Percentiles rank a stretch among this genome's conserved stretches.
Conservation (phyloP, 1,284 basidiomycete species). For the Caloboletus firmus region DNA sequence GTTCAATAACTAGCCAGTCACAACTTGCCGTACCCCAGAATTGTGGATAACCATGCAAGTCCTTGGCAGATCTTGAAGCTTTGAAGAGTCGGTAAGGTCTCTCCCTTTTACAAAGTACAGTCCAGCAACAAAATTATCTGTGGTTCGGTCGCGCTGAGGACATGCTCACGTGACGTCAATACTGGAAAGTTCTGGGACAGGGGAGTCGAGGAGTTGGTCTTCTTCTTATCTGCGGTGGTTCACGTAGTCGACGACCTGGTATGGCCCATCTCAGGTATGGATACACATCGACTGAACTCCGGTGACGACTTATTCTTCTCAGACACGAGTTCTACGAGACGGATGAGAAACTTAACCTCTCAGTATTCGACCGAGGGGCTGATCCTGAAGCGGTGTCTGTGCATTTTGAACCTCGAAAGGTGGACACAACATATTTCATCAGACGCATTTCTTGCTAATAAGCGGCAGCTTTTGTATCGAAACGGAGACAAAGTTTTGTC, state of each 20-base stretch:
- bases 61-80: no score
- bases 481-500: conserved; percentile 63
- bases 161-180: conserved; percentile 24
- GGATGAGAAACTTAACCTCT: conserved; percentile 70
- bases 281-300: neutral
- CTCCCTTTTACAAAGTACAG: no score
- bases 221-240: neutral
- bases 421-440: conserved; percentile 33
- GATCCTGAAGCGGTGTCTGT: conserved; percentile 65
- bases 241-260: neutral
- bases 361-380: conserved; percentile 78
- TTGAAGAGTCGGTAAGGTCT: no score
- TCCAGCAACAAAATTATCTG: no score
- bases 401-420: conserved; percentile 63
- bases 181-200: conserved; percentile 28
- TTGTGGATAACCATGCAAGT: no score
- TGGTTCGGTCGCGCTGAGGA: no score
- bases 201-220: neutral
- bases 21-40: no score
- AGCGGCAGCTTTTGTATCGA: conserved; percentile 53
- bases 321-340: conserved; percentile 91
- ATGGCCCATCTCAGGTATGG: conserved; percentile 48
- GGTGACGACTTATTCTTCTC: neutral
- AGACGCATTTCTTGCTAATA: neutral
- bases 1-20: no score